Evolutionary conservation across 192 early-diverging fungal species (phyloP).

Genomic region (Coemansia sp.): DNA sequence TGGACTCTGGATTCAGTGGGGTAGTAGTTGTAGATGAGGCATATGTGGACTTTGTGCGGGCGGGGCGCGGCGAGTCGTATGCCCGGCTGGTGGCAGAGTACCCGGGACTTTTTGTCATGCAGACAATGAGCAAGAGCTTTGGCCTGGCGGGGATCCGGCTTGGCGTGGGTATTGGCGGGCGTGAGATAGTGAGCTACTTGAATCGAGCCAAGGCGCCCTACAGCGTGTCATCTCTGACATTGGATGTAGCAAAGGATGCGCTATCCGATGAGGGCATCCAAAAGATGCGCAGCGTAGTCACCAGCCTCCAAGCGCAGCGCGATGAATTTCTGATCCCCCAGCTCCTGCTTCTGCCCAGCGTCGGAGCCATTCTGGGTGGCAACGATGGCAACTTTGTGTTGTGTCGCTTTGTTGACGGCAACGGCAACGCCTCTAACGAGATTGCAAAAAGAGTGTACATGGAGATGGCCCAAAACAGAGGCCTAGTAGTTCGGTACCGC

Average conservation of each 20-base stretch:
- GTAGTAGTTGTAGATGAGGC: slow-evolving; percentile 99
- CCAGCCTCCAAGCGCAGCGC: slow-evolving; percentile 64
- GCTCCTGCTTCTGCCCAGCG: slow-evolving; percentile 61
- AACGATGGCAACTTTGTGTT: slow-evolving; percentile 97
- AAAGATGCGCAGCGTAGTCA: slow-evolving; percentile 66
- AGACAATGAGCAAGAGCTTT: slow-evolving; percentile 98
- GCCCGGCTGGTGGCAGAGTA: slow-evolving; percentile 78
- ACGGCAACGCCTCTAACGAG: slow-evolving; percentile 65
- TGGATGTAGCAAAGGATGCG: slow-evolving; percentile 74
- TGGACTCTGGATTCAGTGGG: slow-evolving; percentile 63
- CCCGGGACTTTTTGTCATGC: slow-evolving; percentile 93
- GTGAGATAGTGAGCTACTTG: slow-evolving; percentile 80
- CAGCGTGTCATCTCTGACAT: slow-evolving; percentile 90
- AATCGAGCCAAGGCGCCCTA: slow-evolving; percentile 99
- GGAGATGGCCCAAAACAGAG: slow-evolving; percentile 75
- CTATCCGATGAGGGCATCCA: slow-evolving; percentile 66
- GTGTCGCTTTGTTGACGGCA: slow-evolving; percentile 69
- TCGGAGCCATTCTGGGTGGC: slow-evolving; percentile 77
- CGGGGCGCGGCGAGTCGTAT: slow-evolving; percentile 63
- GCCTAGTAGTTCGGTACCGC: slow-evolving; percentile 94
- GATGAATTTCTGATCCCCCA: slow-evolving; percentile 58
- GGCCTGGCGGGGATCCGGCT: slow-evolving; percentile 95
- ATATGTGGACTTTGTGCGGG: slow-evolving; percentile 91
- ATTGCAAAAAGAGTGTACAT: slow-evolving; percentile 76
- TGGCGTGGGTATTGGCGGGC: slow-evolving; percentile 79